These are phyloP conservation scores for Sporothrix dimorphospora DNA, from an alignment of 2,329 filamentous ascomycete species.

Conservation along the genomic window DNA sequence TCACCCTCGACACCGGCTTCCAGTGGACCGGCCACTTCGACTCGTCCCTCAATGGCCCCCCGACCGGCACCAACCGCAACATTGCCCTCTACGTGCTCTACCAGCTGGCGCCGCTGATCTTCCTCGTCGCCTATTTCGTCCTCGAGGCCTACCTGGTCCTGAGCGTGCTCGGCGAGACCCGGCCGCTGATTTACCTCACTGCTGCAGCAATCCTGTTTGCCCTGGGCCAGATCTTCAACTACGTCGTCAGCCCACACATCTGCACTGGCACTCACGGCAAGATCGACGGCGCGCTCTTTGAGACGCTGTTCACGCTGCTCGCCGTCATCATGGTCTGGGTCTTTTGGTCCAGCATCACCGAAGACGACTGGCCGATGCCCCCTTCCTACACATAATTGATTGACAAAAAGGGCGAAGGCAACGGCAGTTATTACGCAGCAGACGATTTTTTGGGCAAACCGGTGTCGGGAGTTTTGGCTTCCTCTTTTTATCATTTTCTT, in stretches of 20 bases:
- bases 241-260: constrained; percentile 87
- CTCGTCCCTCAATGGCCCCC: constrained; percentile 57
- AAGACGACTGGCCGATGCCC: constrained; percentile 89
- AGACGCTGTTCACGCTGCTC: constrained; percentile 88
- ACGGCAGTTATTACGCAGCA: neutral
- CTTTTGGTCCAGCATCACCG: constrained; percentile 99
- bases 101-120: constrained; percentile 84
- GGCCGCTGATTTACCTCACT: constrained; percentile 88
- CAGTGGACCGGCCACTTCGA: constrained; percentile 81
- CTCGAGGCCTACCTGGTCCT: constrained; percentile 84
- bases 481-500: constrained; percentile 11
- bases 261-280: constrained; percentile 81
- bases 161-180: constrained; percentile 80
- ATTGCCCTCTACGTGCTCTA: constrained; percentile 94
- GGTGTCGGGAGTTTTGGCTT: constrained; percentile 28
- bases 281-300: constrained; percentile 91
- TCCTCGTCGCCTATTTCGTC: constrained; percentile 84
- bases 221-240: constrained; percentile 94
- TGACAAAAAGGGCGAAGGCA: neutral
- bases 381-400: constrained; percentile 39
- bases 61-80: constrained; percentile 64
- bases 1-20: constrained; percentile 90
- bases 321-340: constrained; percentile 84
- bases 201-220: constrained; percentile 80
- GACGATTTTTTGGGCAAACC: constrained; percentile 20